Percentiles rank a stretch among this genome's conserved stretches.
phyloP scores from a whole-genome alignment of 192 early-diverging fungal species.

The Podila epigama region DNA sequence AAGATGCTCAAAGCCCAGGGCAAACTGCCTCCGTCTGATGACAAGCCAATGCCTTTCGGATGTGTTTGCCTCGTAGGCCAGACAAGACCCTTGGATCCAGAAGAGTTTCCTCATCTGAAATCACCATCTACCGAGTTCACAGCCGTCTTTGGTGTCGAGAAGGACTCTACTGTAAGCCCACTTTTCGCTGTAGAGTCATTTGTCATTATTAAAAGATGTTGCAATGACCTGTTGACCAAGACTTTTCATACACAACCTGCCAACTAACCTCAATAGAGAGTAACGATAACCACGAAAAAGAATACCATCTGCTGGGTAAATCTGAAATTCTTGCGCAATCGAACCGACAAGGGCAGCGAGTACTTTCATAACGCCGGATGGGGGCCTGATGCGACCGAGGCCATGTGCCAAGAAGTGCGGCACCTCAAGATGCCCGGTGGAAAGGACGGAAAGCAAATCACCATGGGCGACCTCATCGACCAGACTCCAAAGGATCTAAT shows the following conservation, averaged over 20 bases:
- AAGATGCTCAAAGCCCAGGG: neutral
- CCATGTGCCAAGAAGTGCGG: neutral
- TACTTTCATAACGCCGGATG: neutral
- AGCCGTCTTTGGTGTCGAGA: neutral
- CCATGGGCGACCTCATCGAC: conserved; percentile 1
- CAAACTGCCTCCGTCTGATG: neutral
- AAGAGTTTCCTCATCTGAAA: neutral
- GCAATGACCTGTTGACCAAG: neutral
- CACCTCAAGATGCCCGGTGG: neutral
- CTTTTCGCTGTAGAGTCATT: too few relatives aligned
- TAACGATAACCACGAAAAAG: neutral
- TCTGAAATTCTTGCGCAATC: neutral
- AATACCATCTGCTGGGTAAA: neutral
- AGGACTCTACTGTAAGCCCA: conserved; percentile 3
- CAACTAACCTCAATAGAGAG: neutral
- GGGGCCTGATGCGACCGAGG: neutral
- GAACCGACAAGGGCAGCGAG: neutral
- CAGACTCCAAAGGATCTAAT: neutral
- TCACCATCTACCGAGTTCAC: neutral
- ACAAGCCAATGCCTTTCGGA: neutral
- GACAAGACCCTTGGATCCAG: neutral
- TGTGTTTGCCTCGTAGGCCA: neutral
- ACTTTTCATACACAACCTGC: neutral
- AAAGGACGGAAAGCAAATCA: neutral
- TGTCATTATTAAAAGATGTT: too few relatives aligned